Percentiles rank a stretch among this genome's conserved stretches.
phyloP scores from a whole-genome alignment of 1,284 basidiomycete genomes.

The Ceratobasidium sp. region DNA sequence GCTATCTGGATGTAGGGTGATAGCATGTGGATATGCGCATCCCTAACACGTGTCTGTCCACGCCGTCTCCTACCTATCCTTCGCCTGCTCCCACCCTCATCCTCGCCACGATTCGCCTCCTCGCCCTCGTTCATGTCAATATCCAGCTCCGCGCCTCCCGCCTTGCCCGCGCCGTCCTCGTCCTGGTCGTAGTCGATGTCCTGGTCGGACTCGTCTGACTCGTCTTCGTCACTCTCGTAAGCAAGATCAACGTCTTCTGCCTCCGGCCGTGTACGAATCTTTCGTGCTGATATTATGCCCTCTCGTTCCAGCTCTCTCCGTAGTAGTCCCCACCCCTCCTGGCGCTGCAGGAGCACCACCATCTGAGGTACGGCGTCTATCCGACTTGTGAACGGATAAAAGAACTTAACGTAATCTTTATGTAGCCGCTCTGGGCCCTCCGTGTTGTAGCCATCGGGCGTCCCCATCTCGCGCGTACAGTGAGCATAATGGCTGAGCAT shows the following conservation, averaged over 20 bases:
- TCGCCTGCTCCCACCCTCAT: background rate
- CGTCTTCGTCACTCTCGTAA: background rate
- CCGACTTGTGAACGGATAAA: background rate
- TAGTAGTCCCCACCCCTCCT: background rate
- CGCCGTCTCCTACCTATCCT: too few relatives aligned
- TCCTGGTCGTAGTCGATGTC: too few relatives aligned
- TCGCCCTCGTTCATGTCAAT: too few relatives aligned
- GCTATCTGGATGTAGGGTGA: background rate
- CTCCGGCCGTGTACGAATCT: background rate
- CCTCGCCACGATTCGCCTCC: too few relatives aligned
- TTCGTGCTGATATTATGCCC: background rate
- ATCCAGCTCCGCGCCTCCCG: background rate
- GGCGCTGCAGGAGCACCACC: background rate
- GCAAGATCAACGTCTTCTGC: too few relatives aligned
- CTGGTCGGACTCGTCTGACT: background rate
- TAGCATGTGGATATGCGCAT: background rate
- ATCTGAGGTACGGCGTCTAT: background rate
- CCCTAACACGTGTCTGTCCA: background rate
- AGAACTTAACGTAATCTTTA: conserved; percentile 16
- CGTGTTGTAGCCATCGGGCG: conserved; percentile 43
- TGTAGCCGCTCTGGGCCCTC: conserved; percentile 43
- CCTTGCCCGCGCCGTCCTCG: background rate
- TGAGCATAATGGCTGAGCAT: conserved; percentile 31
- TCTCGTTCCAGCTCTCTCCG: background rate
- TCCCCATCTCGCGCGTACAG: conserved; percentile 23